Evolutionary conservation across 495 filamentous ascomycete species (phyloP), one percentile per base, ranked within the genome.

Genomic region (Hypoxylon lienhwacheense): DNA sequence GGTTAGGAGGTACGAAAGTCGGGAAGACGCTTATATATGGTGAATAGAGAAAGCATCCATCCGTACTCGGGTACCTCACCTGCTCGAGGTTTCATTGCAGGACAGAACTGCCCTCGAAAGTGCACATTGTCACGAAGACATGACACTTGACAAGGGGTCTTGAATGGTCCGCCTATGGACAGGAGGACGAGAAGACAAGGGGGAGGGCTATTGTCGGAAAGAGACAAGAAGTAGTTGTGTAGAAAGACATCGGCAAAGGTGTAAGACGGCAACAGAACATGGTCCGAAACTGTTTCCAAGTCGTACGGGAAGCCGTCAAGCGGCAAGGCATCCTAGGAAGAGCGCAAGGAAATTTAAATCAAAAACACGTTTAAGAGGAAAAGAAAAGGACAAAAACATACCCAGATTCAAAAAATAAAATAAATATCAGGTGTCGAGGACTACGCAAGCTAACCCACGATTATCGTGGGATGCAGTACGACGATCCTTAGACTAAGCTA

Each of bases 151-250:
- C 52, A 47, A 48, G 47, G 59, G 48, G 32, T 36, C 4, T 50
- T 58, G 26, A 58, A 32, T 59, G 53, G 59, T 39, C 36, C 58
- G 47, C 43, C 47, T 55, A 44, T 33, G 12, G 36, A 56, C 24
- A 33, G 20, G 43, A 48, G 28, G 47, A 53, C 47, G 21, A 41
- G 47, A 48, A 34, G 47, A 53, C 47, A 28, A 41, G 47, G 58
- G 39, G 41, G 35, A 63, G 50, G 59, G 59, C 36, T 62, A 62
- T 41, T 48, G 47, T 62, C 59, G 59, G 59, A 40, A 53, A 33
- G 32, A 39, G 43, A 53, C 17, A 41, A 24, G 43, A 41, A 40
- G 16, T 28, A 34, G 44, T 17, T 20, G 34, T 11, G 48, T 22
- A 22, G 19, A 22, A 24, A 45, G 25, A 52, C 26, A 42, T 47